Conservation (phyloP, 2,329 filamentous ascomycete genomes). For the Hypoxylon sp. region DNA sequence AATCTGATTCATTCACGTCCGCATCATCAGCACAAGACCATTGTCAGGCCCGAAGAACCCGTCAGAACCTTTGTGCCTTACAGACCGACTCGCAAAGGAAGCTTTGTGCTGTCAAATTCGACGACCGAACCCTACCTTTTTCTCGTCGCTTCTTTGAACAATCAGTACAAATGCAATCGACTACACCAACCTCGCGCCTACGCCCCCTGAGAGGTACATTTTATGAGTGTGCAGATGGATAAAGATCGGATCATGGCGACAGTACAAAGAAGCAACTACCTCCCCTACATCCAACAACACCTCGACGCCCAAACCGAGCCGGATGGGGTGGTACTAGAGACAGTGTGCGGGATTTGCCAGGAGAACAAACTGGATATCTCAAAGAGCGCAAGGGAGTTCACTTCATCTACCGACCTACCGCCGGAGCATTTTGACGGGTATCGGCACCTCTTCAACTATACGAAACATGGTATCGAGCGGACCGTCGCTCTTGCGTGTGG, state of each 20-base stretch:
- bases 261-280: constrained; percentile 42
- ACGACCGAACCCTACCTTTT: neutral
- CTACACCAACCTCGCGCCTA: neutral
- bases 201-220: constrained; percentile 3
- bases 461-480: constrained; percentile 41
- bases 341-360: constrained; percentile 41
- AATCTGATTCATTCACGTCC: constrained; percentile 18
- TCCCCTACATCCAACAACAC: constrained; percentile 43
- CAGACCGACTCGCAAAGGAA: constrained; percentile 13
- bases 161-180: constrained; percentile 36
- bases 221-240: constrained; percentile 10
- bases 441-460: constrained; percentile 21
- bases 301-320: constrained; percentile 36
- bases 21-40: constrained; percentile 15
- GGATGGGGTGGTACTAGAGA: constrained; percentile 26
- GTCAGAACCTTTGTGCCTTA: constrained; percentile 34
- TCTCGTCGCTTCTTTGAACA: constrained; percentile 13
- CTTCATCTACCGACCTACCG: neutral
- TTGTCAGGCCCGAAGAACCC: constrained; percentile 21
- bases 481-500: constrained; percentile 46
- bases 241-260: constrained; percentile 34
- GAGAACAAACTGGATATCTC: constrained; percentile 42
- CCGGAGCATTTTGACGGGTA: constrained; percentile 11
- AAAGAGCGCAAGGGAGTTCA: constrained; percentile 28
- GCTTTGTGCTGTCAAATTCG: constrained; percentile 11